phyloP scores from a whole-genome alignment of 1,284 basidiomycete genomes.

The Moesziomyces antarcticus region DNA sequence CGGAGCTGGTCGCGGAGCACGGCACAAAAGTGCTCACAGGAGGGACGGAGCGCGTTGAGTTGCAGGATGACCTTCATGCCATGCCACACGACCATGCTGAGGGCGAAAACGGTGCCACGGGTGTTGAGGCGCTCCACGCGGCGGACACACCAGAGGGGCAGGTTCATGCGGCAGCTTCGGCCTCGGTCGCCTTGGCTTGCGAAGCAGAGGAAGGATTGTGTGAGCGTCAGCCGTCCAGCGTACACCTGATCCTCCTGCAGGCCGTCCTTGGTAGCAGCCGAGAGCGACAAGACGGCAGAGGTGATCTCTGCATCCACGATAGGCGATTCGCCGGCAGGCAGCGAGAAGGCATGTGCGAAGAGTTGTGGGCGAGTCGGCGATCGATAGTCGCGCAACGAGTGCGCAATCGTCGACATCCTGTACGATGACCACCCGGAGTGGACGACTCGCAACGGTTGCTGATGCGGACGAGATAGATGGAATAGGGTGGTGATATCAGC shows the following conservation, averaged over 20 bases:
- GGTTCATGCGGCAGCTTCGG: constrained; percentile 84
- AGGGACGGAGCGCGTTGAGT: constrained; percentile 92
- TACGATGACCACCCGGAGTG: neutral
- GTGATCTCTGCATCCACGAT: constrained; percentile 60
- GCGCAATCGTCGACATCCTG: constrained; percentile 66
- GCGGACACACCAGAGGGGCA: constrained; percentile 91
- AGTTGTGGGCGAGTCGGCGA: constrained; percentile 60
- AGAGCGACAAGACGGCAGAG: constrained; percentile 63
- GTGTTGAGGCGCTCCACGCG: constrained; percentile 88
- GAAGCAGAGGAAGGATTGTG: constrained; percentile 91
- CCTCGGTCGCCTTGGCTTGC: constrained; percentile 85
- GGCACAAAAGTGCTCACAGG: constrained; percentile 92
- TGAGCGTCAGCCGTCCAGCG: constrained; percentile 83
- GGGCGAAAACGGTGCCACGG: constrained; percentile 78
- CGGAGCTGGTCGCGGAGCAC: constrained; percentile 90
- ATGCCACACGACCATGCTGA: constrained; percentile 94
- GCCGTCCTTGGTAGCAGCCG: constrained; percentile 46
- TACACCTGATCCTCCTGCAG: constrained; percentile 64
- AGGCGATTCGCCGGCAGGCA: constrained; percentile 55
- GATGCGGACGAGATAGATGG: neutral
- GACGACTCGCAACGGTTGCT: neutral
- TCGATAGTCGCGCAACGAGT: constrained; percentile 66
- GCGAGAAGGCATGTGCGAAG: constrained; percentile 59
- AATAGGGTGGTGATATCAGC: neutral
- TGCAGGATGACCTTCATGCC: constrained; percentile 94